A percentile compares a stretch with the other conserved stretches of the same genome.
phyloP scores from a whole-genome alignment of 1,284 basidiomycete genomes.

The Sutorius eximius region DNA sequence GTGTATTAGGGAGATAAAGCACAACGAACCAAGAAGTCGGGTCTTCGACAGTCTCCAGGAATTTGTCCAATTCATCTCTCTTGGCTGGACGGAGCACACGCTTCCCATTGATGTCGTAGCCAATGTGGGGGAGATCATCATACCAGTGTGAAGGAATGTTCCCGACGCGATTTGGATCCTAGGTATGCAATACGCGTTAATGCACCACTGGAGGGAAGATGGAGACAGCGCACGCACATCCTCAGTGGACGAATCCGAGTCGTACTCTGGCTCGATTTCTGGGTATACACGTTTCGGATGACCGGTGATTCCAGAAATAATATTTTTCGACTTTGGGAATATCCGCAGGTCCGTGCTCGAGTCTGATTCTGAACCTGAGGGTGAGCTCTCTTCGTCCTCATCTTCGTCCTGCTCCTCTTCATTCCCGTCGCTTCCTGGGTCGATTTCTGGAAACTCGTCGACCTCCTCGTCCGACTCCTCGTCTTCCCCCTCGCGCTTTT shows the following conservation, averaged over 20 bases:
- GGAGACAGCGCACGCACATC: conserved; percentile 61
- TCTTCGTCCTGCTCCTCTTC: conserved; percentile 38
- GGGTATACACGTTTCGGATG: conserved; percentile 89
- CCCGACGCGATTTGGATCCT: conserved; percentile 94
- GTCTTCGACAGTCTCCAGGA: conserved; percentile 92
- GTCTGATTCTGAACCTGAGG: conserved; percentile 28
- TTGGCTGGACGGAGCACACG: conserved; percentile 92
- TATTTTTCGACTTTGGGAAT: conserved; percentile 67
- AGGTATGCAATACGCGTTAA: conserved; percentile 11
- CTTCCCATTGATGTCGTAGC: conserved; percentile 95
- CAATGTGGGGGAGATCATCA: conserved; percentile 98
- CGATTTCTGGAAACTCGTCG: conserved; percentile 43
- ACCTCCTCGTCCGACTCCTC: conserved; percentile 46
- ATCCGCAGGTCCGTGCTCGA: conserved; percentile 39
- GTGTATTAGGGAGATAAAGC: conserved; percentile 2
- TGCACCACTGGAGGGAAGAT: neutral
- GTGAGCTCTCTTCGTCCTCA: conserved; percentile 33
- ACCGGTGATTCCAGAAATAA: conserved; percentile 83
- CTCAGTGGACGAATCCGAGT: conserved; percentile 96
- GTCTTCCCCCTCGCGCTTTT: conserved; percentile 48
- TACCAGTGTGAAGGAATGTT: conserved; percentile 99
- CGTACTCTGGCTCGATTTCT: conserved; percentile 94
- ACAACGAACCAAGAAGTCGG: conserved; percentile 78
- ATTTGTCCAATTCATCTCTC: conserved; percentile 97
- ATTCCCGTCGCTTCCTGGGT: conserved; percentile 36